phyloP scores from a whole-genome alignment of 2,329 filamentous ascomycete genomes.

The Aspergillus sp. region DNA sequence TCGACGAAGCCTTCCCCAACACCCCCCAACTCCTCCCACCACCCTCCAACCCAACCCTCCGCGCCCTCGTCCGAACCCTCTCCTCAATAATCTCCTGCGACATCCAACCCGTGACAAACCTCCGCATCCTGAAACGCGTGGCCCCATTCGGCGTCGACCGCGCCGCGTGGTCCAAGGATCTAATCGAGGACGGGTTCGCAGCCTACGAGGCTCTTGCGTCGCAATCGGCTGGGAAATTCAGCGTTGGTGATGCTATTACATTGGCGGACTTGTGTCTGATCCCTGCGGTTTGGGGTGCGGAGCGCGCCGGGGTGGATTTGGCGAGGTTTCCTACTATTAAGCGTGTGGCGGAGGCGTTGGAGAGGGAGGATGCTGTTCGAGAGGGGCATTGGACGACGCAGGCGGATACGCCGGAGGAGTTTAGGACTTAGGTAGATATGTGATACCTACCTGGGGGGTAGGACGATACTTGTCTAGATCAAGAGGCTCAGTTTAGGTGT shows the following conservation, averaged over 20 bases:
- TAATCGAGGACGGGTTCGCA: conserved; percentile 54
- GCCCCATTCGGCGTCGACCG: conserved; percentile 45
- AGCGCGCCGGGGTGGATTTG: conserved; percentile 57
- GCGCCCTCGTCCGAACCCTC: conserved; percentile 56
- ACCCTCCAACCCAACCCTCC: conserved; percentile 34
- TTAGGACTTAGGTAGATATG: conserved; percentile 24
- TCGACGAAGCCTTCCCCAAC: conserved; percentile 56
- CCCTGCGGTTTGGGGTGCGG: conserved; percentile 59
- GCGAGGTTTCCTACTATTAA: conserved; percentile 49
- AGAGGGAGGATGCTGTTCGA: conserved; percentile 51
- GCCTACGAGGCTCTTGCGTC: conserved; percentile 55
- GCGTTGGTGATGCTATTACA: conserved; percentile 56
- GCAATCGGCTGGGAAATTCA: conserved; percentile 49
- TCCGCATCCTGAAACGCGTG: conserved; percentile 54
- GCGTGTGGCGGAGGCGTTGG: conserved; percentile 49
- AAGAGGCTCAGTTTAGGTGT: no score
- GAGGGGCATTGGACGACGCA: conserved; percentile 57
- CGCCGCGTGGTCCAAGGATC: conserved; percentile 52
- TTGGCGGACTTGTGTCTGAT: conserved; percentile 60
- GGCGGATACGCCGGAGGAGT: conserved; percentile 54
- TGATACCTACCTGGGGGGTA: neutral
- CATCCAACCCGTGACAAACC: conserved; percentile 61
- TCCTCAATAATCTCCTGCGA: conserved; percentile 57
- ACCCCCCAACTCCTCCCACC: conserved; percentile 51
- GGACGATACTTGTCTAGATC: no score